Conservation (phyloP, 2,329 filamentous ascomycete genomes). For the Pestalotiopsis sp. region DNA sequence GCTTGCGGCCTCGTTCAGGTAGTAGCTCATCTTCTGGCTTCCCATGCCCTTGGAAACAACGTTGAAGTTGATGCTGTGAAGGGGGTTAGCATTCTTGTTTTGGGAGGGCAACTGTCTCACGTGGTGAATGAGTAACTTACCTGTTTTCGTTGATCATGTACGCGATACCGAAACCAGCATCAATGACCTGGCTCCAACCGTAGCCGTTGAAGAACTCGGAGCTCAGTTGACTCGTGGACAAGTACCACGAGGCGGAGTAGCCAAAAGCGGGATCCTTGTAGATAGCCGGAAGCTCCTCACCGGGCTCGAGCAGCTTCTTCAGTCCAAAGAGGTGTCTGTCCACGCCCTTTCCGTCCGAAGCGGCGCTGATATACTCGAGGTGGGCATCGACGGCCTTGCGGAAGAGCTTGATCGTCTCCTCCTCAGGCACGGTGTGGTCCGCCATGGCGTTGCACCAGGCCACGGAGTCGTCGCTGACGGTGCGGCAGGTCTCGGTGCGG, state of each 20-base stretch:
- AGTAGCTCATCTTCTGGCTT: conserved; percentile 92
- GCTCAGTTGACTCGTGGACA: conserved; percentile 87
- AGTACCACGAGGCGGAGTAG: conserved; percentile 87
- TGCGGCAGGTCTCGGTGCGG: conserved; percentile 93
- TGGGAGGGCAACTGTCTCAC: not conserved
- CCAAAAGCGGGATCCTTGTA: conserved; percentile 84
- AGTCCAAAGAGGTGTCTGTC: conserved; percentile 97
- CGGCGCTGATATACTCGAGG: conserved; percentile 87
- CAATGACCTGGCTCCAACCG: conserved; percentile 97
- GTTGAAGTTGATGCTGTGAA: conserved; percentile 90
- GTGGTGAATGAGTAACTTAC: conserved; percentile 46
- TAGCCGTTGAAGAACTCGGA: conserved; percentile 99
- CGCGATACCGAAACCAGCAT: conserved; percentile 94
- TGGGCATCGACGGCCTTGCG: conserved; percentile 80
- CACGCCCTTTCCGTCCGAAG: conserved; percentile 89
- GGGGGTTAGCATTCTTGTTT: conserved; percentile 17
- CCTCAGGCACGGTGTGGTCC: conserved; percentile 65
- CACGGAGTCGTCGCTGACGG: conserved; percentile 87
- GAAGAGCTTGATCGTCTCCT: conserved; percentile 75
- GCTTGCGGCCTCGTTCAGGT: conserved; percentile 87
- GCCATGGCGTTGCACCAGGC: conserved; percentile 88
- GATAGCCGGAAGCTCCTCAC: conserved; percentile 79
- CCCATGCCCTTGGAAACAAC: conserved; percentile 92
- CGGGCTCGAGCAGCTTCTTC: conserved; percentile 83
- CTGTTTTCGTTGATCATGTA: conserved; percentile 99